Percentiles rank a stretch among this genome's conserved stretches.
Evolutionary conservation across 1,284 basidiomycete species (phyloP).

Genomic region (Cutaneotrichosporon sp.): DNA sequence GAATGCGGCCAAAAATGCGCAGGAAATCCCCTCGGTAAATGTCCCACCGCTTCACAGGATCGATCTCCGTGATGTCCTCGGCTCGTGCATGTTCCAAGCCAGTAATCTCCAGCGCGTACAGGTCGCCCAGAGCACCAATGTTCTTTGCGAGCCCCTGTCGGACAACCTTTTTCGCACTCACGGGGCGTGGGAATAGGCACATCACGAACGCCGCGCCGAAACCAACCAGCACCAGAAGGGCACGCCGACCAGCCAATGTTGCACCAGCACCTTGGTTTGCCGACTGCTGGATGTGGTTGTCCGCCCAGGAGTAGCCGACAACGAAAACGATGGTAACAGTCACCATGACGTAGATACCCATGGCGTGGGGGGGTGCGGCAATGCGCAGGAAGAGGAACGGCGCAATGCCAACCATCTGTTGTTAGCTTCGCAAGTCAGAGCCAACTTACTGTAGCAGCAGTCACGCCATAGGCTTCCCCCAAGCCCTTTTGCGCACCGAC

Average conservation of each 20-base stretch:
- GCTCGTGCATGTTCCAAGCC: conserved; percentile 31
- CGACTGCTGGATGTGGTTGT: conserved; percentile 52
- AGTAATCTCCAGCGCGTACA: conserved; percentile 39
- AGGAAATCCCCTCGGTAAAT: conserved; percentile 29
- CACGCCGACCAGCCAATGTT: conserved; percentile 55
- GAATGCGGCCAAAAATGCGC: conserved; percentile 28
- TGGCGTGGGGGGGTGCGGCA: conserved; percentile 50
- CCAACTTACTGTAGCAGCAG: conserved; percentile 53
- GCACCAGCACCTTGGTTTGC: conserved; percentile 56
- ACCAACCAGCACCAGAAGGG: conserved; percentile 46
- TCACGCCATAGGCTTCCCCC: conserved; percentile 59
- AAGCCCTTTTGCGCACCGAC: conserved; percentile 51
- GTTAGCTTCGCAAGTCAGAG: neutral
- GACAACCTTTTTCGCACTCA: conserved; percentile 36
- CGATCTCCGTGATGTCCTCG: conserved; percentile 10
- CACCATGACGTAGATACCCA: conserved; percentile 44
- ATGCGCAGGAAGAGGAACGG: conserved; percentile 57
- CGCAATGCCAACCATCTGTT: conserved; percentile 51
- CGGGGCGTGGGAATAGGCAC: conserved; percentile 43
- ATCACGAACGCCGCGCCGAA: conserved; percentile 42
- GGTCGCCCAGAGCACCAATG: conserved; percentile 33
- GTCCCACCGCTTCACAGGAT: conserved; percentile 14
- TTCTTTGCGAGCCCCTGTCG: conserved; percentile 37
- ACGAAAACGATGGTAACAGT: conserved; percentile 46
- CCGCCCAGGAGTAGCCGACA: conserved; percentile 61